Percentiles rank a stretch among this genome's conserved stretches.
phyloP scores from a whole-genome alignment of 2,329 filamentous ascomycete genomes.

The Aspergillus japonicus region DNA sequence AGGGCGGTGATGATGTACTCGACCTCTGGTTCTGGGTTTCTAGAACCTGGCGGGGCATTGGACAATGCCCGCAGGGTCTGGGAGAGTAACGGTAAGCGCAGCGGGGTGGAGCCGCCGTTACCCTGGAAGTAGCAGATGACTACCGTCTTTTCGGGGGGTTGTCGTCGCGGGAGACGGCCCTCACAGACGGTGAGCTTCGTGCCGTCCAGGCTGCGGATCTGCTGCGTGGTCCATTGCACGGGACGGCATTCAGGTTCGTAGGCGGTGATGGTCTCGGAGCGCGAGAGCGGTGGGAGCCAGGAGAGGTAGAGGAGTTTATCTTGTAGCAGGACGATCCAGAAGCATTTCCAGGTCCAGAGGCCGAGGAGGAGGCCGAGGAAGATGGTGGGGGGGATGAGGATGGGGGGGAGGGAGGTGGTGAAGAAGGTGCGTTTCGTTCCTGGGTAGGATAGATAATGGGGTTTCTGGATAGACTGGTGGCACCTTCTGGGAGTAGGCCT shows the following conservation, averaged over 20 bases:
- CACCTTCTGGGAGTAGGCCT: not conserved
- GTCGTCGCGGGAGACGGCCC: slow-evolving; percentile 55
- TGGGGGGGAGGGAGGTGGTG: slow-evolving; percentile 37
- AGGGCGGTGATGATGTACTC: slow-evolving; percentile 48
- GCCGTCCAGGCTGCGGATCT: slow-evolving; percentile 29
- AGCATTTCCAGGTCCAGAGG: slow-evolving; percentile 64
- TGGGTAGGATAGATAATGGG: not conserved
- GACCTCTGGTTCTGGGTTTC: not conserved
- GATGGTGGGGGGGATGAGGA: slow-evolving; percentile 64
- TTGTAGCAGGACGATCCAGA: slow-evolving; percentile 74
- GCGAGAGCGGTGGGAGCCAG: slow-evolving; percentile 68
- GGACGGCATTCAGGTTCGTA: slow-evolving; percentile 61
- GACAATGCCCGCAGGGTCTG: slow-evolving; percentile 38
- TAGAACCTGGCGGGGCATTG: not conserved
- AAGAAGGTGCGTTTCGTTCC: slow-evolving; percentile 11
- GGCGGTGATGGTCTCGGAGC: slow-evolving; percentile 64
- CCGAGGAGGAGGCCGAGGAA: slow-evolving; percentile 65
- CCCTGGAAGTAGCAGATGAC: slow-evolving; percentile 37
- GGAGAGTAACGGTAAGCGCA: slow-evolving; percentile 46
- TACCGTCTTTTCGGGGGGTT: slow-evolving; percentile 25
- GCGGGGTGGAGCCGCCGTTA: slow-evolving; percentile 33
- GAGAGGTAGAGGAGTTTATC: slow-evolving; percentile 83
- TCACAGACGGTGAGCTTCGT: slow-evolving; percentile 62
- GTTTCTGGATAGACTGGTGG: not conserved
- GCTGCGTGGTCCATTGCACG: slow-evolving; percentile 66